Conservation (phyloP, 108 stramenopile species). For the Cylindrotheca fusiformis region DNA sequence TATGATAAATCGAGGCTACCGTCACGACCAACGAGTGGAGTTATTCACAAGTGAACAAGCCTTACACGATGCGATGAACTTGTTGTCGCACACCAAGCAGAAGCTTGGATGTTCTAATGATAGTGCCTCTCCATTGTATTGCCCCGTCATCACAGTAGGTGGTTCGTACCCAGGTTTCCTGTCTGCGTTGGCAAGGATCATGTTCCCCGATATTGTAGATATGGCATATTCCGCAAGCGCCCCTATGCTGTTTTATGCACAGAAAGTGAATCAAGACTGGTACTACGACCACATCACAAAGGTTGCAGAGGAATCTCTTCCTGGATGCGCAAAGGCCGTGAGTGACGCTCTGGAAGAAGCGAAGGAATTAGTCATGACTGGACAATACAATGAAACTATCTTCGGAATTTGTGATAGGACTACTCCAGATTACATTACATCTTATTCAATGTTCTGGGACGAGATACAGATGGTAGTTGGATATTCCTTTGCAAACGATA, state of each 20-base stretch:
- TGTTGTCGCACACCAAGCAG: conserved; percentile 36
- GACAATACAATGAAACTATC: background rate
- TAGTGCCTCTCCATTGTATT: conserved; percentile 41
- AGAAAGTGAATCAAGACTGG: conserved; percentile 48
- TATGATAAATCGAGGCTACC: conserved; percentile 31
- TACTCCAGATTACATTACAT: conserved; percentile 43
- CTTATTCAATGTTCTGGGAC: conserved; percentile 27
- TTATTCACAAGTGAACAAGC: conserved; percentile 73
- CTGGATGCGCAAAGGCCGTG: conserved; percentile 51
- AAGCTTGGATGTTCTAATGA: conserved; percentile 29
- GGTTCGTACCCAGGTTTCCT: conserved; percentile 86
- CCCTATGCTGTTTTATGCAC: conserved; percentile 77
- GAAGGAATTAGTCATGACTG: background rate
- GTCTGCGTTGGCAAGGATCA: conserved; percentile 60
- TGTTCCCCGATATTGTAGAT: conserved; percentile 65
- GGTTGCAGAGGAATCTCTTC: conserved; percentile 51
- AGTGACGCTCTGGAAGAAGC: conserved; percentile 9
- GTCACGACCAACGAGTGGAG: conserved; percentile 27
- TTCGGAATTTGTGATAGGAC: conserved; percentile 43
- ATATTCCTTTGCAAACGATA: conserved; percentile 83
- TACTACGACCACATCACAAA: conserved; percentile 73
- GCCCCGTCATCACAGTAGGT: conserved; percentile 76
- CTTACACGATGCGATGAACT: conserved; percentile 50
- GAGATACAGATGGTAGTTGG: conserved; percentile 81
- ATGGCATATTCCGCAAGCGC: conserved; percentile 74